Evolutionary conservation across 2,329 filamentous ascomycete genomes (phyloP), one percentile per base, ranked within the genome.

Genomic region (Verruconis gallopava): DNA sequence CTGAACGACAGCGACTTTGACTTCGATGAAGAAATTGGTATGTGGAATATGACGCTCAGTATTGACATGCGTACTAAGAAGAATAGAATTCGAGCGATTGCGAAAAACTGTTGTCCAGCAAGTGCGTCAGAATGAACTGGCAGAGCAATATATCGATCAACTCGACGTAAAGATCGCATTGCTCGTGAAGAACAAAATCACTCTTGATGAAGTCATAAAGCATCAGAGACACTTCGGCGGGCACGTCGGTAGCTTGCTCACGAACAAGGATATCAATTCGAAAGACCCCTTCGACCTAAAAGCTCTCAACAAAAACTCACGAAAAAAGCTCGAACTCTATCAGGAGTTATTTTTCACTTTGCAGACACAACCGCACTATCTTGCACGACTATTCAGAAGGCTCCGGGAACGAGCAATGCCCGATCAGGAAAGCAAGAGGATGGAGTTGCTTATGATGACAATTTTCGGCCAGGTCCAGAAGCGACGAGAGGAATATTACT

Each of bases 131-230:
- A 98, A 98, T 55, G 91, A 98, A 63, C 79, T 93, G 68, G 77
- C 93, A 30, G 91, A 98, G 63, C 86, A 95, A 58, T 98, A 98
- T 56, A 94, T 98, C 51, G 88, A 94, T 53, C 91, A 98, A 58
- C 74, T 98, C 25, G 93, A 98, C 56, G 94, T 98, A 69, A 98
- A 98, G 66, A 98, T 98, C 58, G 91, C 91, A 1, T 73, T 98
- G 3, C 72, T 98, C 14, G 91, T 98, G 53, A 96, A 96, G 72
- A 98, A 98, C 73, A 98, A 98, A 63, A 98, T 98, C 55, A 96
- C 91, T 0, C 72, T 98, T 3, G 91, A 98, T 55, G 93, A 98
- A 63, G 91, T 98, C 20, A 84, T 98, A 43, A 85, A 86, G 53
- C 91, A 96, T 57, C 91, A 98, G 56, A 89, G 82, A 66, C 93